A percentile compares a stretch with the other conserved stretches of the same genome.
Conservation (phyloP, 2,329 filamentous ascomycete genomes). For the Scleromitrula shiraiana region DNA sequence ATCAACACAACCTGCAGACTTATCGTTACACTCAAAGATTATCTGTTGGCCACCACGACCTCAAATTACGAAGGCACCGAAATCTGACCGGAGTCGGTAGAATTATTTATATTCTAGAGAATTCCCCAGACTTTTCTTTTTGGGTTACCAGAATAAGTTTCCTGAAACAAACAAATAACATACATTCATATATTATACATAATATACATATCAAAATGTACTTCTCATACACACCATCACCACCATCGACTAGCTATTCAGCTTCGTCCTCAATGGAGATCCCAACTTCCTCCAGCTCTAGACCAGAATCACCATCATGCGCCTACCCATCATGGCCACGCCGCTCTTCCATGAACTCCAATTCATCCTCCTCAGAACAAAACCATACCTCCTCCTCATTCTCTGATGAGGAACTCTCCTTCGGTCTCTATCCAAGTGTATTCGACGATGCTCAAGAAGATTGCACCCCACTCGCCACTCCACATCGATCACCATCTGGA, state of each 20-base stretch:
- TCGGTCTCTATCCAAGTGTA: conserved; percentile 45
- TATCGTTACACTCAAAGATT: conserved; percentile 3
- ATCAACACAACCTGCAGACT: conserved; percentile 7
- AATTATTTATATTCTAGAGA: neutral
- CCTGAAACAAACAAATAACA: neutral
- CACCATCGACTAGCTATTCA: conserved; percentile 20
- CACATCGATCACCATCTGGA: conserved; percentile 20
- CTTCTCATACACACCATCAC: conserved; percentile 24
- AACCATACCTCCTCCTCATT: conserved; percentile 31
- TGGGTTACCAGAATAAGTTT: too few relatives aligned
- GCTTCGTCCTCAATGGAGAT: conserved; percentile 24
- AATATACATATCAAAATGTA: conserved; percentile 16
- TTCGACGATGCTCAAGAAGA: conserved; percentile 42
- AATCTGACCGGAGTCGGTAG: neutral
- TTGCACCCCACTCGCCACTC: conserved; percentile 33
- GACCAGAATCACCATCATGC: conserved; percentile 32
- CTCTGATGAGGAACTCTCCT: conserved; percentile 43
- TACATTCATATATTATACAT: neutral
- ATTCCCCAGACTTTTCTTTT: neutral
- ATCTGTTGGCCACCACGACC: neutral
- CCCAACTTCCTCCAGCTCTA: conserved; percentile 16
- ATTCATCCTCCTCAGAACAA: conserved; percentile 15
- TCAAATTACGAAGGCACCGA: neutral
- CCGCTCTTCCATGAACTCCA: conserved; percentile 39
- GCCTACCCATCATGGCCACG: conserved; percentile 54